A percentile compares a stretch with the other conserved stretches of the same genome.
These are phyloP conservation scores for Cymodocea nodosa DNA, from an alignment of 116 monocot species.

Conservation along the genomic window DNA sequence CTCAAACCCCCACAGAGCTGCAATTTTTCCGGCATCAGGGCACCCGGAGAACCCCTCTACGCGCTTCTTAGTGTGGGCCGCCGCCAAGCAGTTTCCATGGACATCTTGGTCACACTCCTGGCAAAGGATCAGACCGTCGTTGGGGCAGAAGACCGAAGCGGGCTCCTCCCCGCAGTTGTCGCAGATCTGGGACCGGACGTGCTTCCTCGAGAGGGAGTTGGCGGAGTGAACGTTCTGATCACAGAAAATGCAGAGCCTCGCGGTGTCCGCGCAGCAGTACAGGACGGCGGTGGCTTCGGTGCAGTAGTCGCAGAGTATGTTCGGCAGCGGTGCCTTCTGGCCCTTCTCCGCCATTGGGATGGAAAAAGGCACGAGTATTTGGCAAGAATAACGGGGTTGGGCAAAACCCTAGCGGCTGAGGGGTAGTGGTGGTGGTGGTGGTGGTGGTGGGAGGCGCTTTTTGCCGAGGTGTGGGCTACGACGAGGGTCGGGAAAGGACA, in stretches of 20 bases:
- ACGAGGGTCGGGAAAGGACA: neutral
- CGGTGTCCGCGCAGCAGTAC: constrained; percentile 59
- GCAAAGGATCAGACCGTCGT: constrained; percentile 40
- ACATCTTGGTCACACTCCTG: constrained; percentile 34
- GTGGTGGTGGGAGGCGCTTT: too few species aligned
- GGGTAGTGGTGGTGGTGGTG: neutral
- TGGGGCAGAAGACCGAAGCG: constrained; percentile 20
- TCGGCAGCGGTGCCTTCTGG: neutral
- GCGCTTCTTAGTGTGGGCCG: constrained; percentile 11
- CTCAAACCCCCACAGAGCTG: constrained; percentile 44
- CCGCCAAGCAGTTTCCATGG: constrained; percentile 8
- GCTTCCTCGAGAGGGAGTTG: constrained; percentile 57
- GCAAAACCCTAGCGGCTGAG: neutral
- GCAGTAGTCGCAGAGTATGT: constrained; percentile 51
- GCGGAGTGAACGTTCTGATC: constrained; percentile 58
- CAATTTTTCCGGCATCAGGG: constrained; percentile 45
- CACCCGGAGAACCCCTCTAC: constrained; percentile 61
- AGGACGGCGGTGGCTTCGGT: constrained; percentile 30
- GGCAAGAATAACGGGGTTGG: neutral
- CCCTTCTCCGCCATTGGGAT: constrained; percentile 7
- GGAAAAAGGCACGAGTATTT: too few species aligned
- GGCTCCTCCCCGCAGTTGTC: constrained; percentile 29
- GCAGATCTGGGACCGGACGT: constrained; percentile 48
- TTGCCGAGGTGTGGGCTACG: neutral
- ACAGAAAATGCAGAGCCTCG: constrained; percentile 58